phyloP scores from a whole-genome alignment of 2,329 filamentous ascomycete genomes.

The Ceratocystiopsis sp. region DNA sequence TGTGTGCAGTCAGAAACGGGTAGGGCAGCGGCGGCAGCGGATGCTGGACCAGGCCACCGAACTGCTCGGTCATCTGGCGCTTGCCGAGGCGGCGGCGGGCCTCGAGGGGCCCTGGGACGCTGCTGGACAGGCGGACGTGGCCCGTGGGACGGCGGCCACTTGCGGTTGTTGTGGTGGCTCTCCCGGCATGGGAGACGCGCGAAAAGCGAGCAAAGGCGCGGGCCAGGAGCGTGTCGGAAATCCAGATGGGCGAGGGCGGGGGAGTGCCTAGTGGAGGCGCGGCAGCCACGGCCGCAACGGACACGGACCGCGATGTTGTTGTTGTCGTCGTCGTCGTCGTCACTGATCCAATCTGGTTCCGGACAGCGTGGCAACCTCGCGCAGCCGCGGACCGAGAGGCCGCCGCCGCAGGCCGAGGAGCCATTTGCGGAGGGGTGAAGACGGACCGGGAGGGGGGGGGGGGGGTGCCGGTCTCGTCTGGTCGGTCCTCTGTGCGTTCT shows the following conservation, averaged over 20 bases:
- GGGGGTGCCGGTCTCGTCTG: no score
- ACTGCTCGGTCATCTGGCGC: constrained; percentile 35
- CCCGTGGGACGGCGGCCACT: no score
- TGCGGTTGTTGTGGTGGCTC: no score
- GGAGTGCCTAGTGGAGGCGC: constrained; percentile 27
- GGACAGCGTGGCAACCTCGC: constrained; percentile 1
- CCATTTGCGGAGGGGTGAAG: no score
- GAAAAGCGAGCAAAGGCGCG: constrained; percentile 30
- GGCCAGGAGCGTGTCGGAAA: constrained; percentile 38
- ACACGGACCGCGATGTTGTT: not conserved
- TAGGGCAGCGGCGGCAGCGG: constrained; percentile 5
- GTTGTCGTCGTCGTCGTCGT: not conserved
- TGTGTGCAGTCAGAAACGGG: no score
- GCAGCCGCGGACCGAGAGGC: constrained; percentile 1
- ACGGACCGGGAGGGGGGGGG: no score
- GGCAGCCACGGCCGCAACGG: constrained; percentile 10
- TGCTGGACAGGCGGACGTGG: constrained; percentile 16
- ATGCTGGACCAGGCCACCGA: constrained; percentile 18
- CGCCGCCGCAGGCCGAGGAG: not conserved
- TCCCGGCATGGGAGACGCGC: constrained; percentile 12
- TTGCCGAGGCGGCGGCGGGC: constrained; percentile 33
- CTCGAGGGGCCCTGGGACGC: constrained; percentile 36
- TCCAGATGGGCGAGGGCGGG: constrained; percentile 27
- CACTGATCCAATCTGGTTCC: not conserved
- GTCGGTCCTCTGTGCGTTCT: no score